Conservation (phyloP, 78 protist genomes). For the Monocercomonoides exilis region DNA sequence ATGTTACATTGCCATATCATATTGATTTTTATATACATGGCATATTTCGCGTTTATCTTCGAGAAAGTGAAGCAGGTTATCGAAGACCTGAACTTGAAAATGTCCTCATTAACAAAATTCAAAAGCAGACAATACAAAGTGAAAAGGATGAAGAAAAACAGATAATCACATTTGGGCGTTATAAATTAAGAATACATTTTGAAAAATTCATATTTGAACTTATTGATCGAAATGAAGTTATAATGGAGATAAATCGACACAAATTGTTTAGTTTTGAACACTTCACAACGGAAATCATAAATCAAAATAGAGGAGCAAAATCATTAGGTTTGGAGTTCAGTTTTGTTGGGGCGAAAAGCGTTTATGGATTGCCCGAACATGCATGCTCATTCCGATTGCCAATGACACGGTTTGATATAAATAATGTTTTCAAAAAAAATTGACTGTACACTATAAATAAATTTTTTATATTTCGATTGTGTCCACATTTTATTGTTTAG, state of each 20-base stretch:
- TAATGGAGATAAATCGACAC: background rate
- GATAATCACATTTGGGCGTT: background rate
- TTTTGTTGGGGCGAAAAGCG: background rate
- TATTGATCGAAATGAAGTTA: background rate
- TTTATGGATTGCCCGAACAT: background rate
- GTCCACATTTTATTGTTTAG: too few species aligned
- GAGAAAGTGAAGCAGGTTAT: background rate
- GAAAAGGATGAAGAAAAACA: background rate
- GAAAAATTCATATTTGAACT: background rate
- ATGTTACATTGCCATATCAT: background rate
- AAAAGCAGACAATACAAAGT: background rate
- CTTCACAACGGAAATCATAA: background rate
- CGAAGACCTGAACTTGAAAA: background rate
- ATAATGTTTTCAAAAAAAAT: too few species aligned
- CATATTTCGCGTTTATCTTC: constrained; percentile 11
- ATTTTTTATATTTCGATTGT: too few species aligned
- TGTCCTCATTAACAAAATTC: background rate
- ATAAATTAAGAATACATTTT: background rate
- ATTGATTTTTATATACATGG: background rate
- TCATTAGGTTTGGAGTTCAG: background rate
- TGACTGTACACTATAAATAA: too few species aligned
- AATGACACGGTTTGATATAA: constrained; percentile 9
- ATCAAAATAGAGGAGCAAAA: background rate
- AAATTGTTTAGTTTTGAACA: constrained; percentile 22
- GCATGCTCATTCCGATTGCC: background rate